Evolutionary conservation across 495 filamentous ascomycete species (phyloP), one percentile per base, ranked within the genome.

Genomic region (Neurospora sp.): DNA sequence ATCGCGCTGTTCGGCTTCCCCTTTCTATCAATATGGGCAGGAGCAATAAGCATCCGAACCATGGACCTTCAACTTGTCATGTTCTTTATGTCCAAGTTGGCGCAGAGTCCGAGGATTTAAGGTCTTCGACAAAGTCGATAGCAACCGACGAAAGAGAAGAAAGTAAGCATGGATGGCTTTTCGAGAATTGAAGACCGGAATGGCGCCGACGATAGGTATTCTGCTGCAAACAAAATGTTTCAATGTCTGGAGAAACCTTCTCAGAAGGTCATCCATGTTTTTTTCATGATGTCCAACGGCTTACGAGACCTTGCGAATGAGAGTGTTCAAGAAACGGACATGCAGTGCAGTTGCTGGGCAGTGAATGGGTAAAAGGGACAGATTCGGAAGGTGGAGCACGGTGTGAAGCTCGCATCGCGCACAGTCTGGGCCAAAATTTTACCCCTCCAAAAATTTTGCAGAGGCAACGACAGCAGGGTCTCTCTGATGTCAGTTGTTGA

Each of bases 381-480:
- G 11, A 65, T 65, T 16, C 1, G 53, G 44, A 40, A 38, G 59
- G 68, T 70, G 71, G 71, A 38, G 42, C 44, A 75, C 74, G 53
- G 74, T 75, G 42, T 39, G 42, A 1, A 61, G 2, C 2, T 1
- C 20, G n/a, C 4, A 2, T 1, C 2, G 6, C 31, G 70, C 70
- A 71, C 70, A 20, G 42, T 71, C 10, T 59, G 70, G 31, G 42
- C 42, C 9, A 71, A 42, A 71, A 59, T 7, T 35, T 35, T 48
- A 71, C 42, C 70, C 70, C 48, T 71, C 69, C 75, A 75, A 75
- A 76, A 71, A 59, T 73, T 76, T 71, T 71, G 53, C 70, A 59
- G 70, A 71, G 38, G 70, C 40, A 46, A 35, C 31, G 46, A 27
- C 27, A 71, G 42, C 39, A 70, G 69, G 69, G 27, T 61, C 22